Evolutionary conservation across 2,329 filamentous ascomycete genomes (phyloP).

Genomic region (Botrytis hyacinthi): DNA sequence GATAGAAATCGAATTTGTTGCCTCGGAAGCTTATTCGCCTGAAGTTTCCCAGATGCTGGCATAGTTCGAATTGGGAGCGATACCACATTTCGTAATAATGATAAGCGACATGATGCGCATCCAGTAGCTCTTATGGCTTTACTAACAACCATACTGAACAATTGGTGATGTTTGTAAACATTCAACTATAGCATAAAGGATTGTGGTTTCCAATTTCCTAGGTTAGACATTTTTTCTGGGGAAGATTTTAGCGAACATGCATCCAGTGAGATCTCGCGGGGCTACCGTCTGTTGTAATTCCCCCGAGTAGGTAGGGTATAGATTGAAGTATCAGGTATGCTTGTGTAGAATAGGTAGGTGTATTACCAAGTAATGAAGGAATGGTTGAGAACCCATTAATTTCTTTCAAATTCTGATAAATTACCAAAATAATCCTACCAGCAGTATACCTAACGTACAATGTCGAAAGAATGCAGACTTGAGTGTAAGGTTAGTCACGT

Average conservation of each 20-base stretch:
- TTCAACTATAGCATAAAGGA: no score
- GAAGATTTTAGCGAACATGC: slow-evolving; percentile 4
- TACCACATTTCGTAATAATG: slow-evolving; percentile 34
- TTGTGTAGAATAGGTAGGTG: not conserved
- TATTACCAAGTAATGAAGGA: not conserved
- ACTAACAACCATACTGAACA: slow-evolving; percentile 32
- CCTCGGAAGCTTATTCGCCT: not conserved
- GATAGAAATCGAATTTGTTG: slow-evolving; percentile 26
- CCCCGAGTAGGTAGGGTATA: not conserved
- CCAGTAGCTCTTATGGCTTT: slow-evolving; percentile 34
- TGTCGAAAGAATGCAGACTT: not conserved
- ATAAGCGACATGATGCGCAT: slow-evolving; percentile 37
- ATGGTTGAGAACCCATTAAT: not conserved
- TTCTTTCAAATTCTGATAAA: not conserved
- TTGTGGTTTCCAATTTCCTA: not conserved
- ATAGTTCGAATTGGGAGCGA: slow-evolving; percentile 29
- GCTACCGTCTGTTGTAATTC: not conserved
- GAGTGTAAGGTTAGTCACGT: not conserved
- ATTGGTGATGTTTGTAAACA: not conserved
- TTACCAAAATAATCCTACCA: not conserved
- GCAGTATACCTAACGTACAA: not conserved
- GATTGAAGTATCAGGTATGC: not conserved
- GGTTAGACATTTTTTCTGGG: not conserved
- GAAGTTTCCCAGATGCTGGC: slow-evolving; percentile 5
- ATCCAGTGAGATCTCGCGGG: not conserved